These are phyloP conservation scores for Aurifilum marmelostoma DNA, from an alignment of 2,329 filamentous ascomycete species.

Conservation along the genomic window DNA sequence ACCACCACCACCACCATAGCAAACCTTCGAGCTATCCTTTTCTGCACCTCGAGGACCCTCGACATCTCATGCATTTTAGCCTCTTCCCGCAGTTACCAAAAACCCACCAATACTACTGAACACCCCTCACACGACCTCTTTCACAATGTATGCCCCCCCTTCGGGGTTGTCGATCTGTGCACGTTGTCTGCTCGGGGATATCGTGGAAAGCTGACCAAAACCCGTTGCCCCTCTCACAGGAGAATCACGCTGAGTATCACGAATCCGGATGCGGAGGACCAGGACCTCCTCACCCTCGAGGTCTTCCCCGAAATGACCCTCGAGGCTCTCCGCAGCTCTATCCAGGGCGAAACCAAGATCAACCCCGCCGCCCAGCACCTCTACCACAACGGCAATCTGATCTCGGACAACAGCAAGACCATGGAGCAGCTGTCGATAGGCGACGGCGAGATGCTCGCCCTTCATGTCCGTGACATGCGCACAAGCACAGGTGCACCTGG, in stretches of 20 bases:
- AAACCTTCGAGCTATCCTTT: not conserved
- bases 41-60: not conserved
- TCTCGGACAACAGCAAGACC: conserved; percentile 77
- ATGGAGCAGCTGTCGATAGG: conserved; percentile 78
- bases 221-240: conserved; percentile 37
- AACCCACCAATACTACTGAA: not conserved
- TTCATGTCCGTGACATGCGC: conserved; percentile 71
- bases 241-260: conserved; percentile 86
- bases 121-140: not conserved
- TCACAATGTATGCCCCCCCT: not conserved
- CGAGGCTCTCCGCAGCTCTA: conserved; percentile 82
- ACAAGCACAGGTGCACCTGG: conserved; percentile 48
- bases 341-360: conserved; percentile 81
- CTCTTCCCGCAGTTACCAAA: not conserved
- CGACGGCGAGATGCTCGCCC: conserved; percentile 90
- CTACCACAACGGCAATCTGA: conserved; percentile 84
- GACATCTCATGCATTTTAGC: not conserved
- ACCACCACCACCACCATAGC: not conserved
- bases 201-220: not conserved
- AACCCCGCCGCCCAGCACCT: conserved; percentile 76
- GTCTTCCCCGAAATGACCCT: conserved; percentile 82
- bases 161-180: too few species aligned
- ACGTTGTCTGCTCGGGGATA: not conserved
- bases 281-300: conserved; percentile 80
- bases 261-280: conserved; percentile 70